phyloP scores from a whole-genome alignment of 2,329 filamentous ascomycete species.

The Ceratocystis colombiana region DNA sequence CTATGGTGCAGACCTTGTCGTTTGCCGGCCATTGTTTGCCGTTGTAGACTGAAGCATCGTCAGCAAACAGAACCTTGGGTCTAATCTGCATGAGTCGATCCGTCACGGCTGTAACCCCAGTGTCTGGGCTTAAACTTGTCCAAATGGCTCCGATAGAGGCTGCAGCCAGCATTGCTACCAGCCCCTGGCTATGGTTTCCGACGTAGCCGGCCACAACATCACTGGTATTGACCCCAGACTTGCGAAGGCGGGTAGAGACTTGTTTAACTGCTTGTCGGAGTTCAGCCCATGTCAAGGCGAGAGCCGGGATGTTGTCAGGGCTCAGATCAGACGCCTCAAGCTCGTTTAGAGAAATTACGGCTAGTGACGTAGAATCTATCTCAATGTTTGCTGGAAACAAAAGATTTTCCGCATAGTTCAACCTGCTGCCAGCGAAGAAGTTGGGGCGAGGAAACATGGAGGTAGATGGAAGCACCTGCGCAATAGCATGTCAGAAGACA shows the following conservation, averaged over 20 bases:
- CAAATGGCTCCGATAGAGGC: conserved; percentile 78
- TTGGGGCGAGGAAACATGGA: conserved; percentile 76
- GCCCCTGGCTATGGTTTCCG: conserved; percentile 77
- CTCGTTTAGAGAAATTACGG: conserved; percentile 62
- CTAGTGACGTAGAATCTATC: conserved; percentile 63
- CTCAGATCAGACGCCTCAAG: conserved; percentile 43
- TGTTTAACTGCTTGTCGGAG: conserved; percentile 66
- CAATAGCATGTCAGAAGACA: background rate
- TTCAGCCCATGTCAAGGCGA: conserved; percentile 52
- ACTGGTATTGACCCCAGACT: conserved; percentile 47
- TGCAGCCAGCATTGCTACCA: conserved; percentile 79
- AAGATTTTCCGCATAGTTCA: conserved; percentile 95
- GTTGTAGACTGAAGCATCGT: conserved; percentile 85
- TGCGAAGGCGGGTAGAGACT: conserved; percentile 61
- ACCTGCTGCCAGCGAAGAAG: conserved; percentile 67
- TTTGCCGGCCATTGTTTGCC: conserved; percentile 76
- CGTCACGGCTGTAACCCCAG: conserved; percentile 78
- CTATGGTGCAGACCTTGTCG: conserved; percentile 69
- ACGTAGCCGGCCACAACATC: conserved; percentile 64
- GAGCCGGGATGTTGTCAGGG: background rate
- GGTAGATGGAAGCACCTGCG: conserved; percentile 56
- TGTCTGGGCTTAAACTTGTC: conserved; percentile 90
- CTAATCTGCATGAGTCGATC: conserved; percentile 79
- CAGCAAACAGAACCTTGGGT: conserved; percentile 71
- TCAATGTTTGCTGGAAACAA: conserved; percentile 58